phyloP scores from a whole-genome alignment of 306 rosid species.

The Lagenaria siceraria region DNA sequence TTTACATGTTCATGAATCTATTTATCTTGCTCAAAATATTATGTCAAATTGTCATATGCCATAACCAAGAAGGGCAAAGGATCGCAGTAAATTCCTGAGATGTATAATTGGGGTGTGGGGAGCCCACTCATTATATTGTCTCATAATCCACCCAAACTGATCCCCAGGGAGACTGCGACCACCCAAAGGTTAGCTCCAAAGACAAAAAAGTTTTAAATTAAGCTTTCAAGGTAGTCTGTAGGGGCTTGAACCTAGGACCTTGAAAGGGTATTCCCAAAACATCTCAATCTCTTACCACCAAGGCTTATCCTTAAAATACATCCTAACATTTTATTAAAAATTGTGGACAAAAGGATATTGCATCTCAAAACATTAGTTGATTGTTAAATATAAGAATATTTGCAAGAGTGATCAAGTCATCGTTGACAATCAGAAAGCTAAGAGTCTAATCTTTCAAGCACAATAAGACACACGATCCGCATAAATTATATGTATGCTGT shows the following conservation, averaged over 20 bases:
- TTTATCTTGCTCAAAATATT: background rate
- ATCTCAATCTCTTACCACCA: background rate
- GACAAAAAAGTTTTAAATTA: background rate
- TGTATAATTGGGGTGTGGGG: background rate
- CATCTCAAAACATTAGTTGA: background rate
- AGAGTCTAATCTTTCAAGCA: background rate
- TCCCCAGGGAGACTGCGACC: no score
- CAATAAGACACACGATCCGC: background rate
- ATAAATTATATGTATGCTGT: background rate
- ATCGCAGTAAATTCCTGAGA: background rate
- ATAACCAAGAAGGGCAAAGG: background rate
- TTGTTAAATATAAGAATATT: background rate
- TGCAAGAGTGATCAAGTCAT: background rate
- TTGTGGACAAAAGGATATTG: background rate
- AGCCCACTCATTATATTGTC: background rate
- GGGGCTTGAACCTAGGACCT: background rate
- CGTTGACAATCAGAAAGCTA: background rate
- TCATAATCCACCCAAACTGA: background rate
- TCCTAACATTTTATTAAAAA: background rate
- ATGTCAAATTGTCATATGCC: background rate
- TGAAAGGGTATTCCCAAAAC: background rate
- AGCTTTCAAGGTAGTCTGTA: background rate
- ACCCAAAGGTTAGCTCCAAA: background rate
- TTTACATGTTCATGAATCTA: background rate
- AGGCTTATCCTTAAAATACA: background rate